Base-by-base conservation (phyloP, 306 rosid genomes). In the Echinosophora koreensis region DNA sequence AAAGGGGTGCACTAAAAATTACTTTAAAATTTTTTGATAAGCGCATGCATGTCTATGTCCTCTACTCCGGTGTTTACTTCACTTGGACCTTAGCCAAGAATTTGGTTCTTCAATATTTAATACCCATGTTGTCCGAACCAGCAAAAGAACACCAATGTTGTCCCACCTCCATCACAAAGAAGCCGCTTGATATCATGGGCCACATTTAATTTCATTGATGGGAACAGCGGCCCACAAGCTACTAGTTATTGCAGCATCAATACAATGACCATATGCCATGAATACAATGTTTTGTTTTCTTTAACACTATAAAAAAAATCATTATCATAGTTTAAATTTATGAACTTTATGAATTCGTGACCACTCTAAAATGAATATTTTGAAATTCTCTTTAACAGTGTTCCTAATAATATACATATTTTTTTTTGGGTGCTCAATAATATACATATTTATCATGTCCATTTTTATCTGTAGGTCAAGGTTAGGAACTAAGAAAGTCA, bases 191-290 rank as follows among this genome's bases (percentile, higher is more conserved):
- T 47, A 6, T 54, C 63, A 62, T 38, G 81, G 81, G 77, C 50
- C 57, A 63, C 27, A 58, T 70, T 76, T 70, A 70, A 30, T 70
- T 77, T 76, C 59, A 73, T 70, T 76, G 41, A 82, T 76, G 46
- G 68, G 50, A 69, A 63, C 69, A 69, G 17, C 70, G 70, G 9
- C 73, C 70, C 70, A 28, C 81, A 68, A 30, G 51, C 69, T 22
- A 37, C 5, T 52, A 14, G 17, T 54, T 65, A 51, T 76, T 81
- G 44, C 61, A 34, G 27, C 39, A 30, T 69, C 17, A 58, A 49
- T 66, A 42, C 60, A 13, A 9, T 5, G n/a, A 66, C 74, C 59
- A 38, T 9, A 54, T 52, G 35, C 42, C 39, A n/a, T 3, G 44
- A 67, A 77, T 77, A 37, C 75, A 56, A 54, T 30, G 3, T 35